A percentile compares a stretch with the other conserved stretches of the same genome.
These are phyloP conservation scores for Cladosporium colombiae DNA, from an alignment of 2,329 filamentous ascomycete genomes.

Conservation along the genomic window DNA sequence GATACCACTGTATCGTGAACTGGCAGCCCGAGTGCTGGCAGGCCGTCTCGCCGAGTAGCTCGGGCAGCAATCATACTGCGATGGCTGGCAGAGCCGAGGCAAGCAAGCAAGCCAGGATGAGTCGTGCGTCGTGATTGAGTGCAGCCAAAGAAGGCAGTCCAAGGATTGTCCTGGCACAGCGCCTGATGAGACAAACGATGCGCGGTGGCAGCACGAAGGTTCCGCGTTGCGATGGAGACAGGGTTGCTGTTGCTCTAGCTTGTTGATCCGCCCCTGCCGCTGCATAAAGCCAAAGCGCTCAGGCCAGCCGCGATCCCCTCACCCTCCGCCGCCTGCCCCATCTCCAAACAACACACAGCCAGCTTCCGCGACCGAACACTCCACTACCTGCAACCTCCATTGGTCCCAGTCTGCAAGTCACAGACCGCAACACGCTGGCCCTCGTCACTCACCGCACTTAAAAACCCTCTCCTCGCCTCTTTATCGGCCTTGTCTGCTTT, in stretches of 20 bases:
- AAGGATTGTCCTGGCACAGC: not conserved
- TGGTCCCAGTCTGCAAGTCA: not conserved
- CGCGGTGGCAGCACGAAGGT: not conserved
- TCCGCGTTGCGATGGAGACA: constrained; percentile 8
- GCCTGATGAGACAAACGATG: not conserved
- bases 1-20: not conserved
- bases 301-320: constrained; percentile 6
- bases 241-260: not conserved
- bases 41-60: not conserved
- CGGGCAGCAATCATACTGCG: not conserved
- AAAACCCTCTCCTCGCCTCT: constrained; percentile 7
- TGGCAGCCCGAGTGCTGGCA: not conserved
- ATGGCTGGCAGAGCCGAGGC: not conserved
- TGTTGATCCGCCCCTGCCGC: constrained; percentile 10
- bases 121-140: not conserved
- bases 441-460: not conserved
- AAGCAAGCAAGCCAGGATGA: constrained; percentile 2
- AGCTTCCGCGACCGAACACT: constrained; percentile 8
- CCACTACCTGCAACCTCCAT: constrained; percentile 14
- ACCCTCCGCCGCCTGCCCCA: not conserved
- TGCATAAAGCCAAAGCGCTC: constrained; percentile 5
- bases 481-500: constrained; percentile 13
- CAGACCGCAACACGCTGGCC: constrained; percentile 9
- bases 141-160: not conserved
- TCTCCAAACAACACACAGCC: constrained; percentile 1